Conservation (phyloP, 176 grass and related monocot genomes). For the Oryza coarctata region DNA sequence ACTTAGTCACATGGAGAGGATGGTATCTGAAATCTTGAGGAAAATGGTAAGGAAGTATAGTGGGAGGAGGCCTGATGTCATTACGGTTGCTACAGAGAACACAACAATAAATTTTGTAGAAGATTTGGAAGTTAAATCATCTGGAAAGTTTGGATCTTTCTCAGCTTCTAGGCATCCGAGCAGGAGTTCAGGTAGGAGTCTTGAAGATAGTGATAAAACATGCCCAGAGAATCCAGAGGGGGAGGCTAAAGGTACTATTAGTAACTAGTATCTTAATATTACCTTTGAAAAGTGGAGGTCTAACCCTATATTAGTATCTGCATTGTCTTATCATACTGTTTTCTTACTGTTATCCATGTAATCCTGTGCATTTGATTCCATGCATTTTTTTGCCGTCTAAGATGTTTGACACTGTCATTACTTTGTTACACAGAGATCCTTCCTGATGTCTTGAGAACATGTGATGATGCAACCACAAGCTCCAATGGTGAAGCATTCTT, state of each 20-base stretch:
- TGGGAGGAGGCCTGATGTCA: slow-evolving; percentile 86
- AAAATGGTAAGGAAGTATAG: slow-evolving; percentile 98
- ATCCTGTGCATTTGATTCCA: not conserved
- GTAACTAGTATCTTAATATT: not conserved
- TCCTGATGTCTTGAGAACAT: slow-evolving; percentile 31
- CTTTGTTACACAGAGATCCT: slow-evolving; percentile 34
- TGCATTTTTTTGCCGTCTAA: slow-evolving; percentile 1
- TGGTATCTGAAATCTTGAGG: slow-evolving; percentile 85
- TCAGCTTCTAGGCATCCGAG: slow-evolving; percentile 39
- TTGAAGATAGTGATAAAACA: slow-evolving; percentile 47
- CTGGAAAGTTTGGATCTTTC: slow-evolving; percentile 50
- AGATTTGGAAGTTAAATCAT: slow-evolving; percentile 53
- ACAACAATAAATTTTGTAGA: slow-evolving; percentile 46
- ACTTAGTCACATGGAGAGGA: slow-evolving; percentile 85
- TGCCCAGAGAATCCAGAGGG: slow-evolving; percentile 39
- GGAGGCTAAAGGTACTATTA: slow-evolving; percentile 56
- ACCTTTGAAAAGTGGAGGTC: not conserved
- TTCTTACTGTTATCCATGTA: slow-evolving; percentile 17
- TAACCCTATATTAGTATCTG: not conserved
- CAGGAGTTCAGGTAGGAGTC: slow-evolving; percentile 37
- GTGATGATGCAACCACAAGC: slow-evolving; percentile 49
- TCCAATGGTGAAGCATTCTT: slow-evolving; percentile 49
- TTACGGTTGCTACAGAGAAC: slow-evolving; percentile 76
- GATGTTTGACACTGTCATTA: slow-evolving; percentile 17
- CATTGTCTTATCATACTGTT: slow-evolving; percentile 3